Evolutionary conservation across 805 yeast genomes (phyloP), one percentile per base, ranked within the genome.

Genomic region (Lipomyces sp.): DNA sequence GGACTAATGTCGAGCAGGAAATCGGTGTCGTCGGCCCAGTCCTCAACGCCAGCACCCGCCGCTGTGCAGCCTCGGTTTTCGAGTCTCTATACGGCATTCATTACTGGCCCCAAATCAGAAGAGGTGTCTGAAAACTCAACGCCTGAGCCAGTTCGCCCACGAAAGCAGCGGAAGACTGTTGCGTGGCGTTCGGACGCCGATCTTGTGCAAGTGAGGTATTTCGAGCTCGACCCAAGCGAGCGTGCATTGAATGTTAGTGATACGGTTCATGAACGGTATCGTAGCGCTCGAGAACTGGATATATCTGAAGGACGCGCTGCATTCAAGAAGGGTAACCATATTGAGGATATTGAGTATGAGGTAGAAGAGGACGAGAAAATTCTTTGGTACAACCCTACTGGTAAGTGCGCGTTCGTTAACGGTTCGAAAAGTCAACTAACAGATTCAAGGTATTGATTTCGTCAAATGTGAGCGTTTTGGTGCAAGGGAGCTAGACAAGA

Each of bases 151-250:
- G 54, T 51, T 24, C 29, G 29, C 37, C 58, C 59, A 51, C 62
- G 57, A 34, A 68, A 74, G 66, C 62, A 66, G 67, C 34, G 56
- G 61, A 77, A 77, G 64, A 53, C 72, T 4, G 80, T 77, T 1
- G 64, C 68, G 13, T 77, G 80, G 80, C 70, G 70, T 50, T 57
- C 70, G 32, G 80, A 75, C 37, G 50, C 57, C 13, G 76, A 75
- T 29, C 73, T 77, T 1, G 78, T 75, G 10, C 60, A 66, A 33
- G 77, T 77, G 18, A 66, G 75, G 35, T 69, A 58, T 53, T 77
- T 75, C 62, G 78, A 76, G 51, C 64, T 71, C 45, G 73, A 69
- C 24, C 71, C 69, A 4, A 71, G 66, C 30, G 63, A 64, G 34
- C 67, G 72, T n/a, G 66, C 61, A 2, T 37, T 62, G 34, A 62